Conservation (phyloP, 2,329 filamentous ascomycete species). For the Cladosporium phlei region DNA sequence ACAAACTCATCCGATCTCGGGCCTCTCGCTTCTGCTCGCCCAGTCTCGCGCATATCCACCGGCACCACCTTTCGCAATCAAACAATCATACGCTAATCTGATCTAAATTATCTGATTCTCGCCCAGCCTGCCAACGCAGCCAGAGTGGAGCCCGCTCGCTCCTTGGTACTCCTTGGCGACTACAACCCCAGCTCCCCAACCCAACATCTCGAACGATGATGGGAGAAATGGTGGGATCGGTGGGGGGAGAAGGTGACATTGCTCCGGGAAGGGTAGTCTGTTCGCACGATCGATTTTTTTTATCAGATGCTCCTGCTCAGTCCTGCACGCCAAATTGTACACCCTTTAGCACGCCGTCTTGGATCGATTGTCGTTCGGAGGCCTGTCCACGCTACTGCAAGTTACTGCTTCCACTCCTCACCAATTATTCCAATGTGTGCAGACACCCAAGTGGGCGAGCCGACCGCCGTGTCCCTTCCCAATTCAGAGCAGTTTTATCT, state of each 20-base stretch:
- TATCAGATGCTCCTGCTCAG: not conserved
- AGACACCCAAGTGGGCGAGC: not conserved
- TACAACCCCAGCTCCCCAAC: not conserved
- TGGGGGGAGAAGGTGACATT: too few species aligned
- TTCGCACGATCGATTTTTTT: not conserved
- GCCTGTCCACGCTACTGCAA: not conserved
- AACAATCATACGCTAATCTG: conserved; percentile 13
- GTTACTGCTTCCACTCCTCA: not conserved
- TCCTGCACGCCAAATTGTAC: not conserved
- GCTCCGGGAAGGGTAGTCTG: too few species aligned
- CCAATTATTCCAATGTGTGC: conserved; percentile 7
- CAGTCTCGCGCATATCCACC: conserved; percentile 9
- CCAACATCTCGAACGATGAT: conserved; percentile 7
- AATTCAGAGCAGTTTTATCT: conserved; percentile 12
- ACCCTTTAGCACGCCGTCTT: not conserved
- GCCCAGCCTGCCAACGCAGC: conserved; percentile 11
- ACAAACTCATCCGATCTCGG: conserved; percentile 6
- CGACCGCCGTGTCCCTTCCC: conserved; percentile 4
- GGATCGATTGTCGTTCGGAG: too few species aligned
- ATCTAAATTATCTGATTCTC: conserved; percentile 12
- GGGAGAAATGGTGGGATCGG: too few species aligned
- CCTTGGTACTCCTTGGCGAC: conserved; percentile 12
- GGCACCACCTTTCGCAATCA: not conserved
- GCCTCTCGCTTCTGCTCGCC: conserved; percentile 1
- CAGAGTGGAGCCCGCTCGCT: conserved; percentile 5